Base-by-base conservation (phyloP, 1,139 yeast genomes). In the Candida tetrigidarum region DNA sequence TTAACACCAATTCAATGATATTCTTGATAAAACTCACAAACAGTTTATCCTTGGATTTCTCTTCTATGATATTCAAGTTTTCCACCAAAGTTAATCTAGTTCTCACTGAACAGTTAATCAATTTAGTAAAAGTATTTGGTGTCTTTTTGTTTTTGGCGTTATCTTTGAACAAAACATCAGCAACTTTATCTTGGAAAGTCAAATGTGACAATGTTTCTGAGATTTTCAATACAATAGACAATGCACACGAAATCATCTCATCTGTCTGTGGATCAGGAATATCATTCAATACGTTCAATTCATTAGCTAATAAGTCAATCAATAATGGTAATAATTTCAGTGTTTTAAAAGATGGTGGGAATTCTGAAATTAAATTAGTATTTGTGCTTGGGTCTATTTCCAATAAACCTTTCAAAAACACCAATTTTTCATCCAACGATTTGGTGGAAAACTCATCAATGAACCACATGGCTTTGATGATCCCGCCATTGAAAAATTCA, bases 401-500 rank as follows among this genome's bases (percentile, higher is more conserved):
- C 11, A 79, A 67, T 43, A 92, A 69, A 0, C 92, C 92, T 46
- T 77, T 74, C 56, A 92, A 71, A 60, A 90, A 91, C 0, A 83
- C 73, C 30, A 79, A 64, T 56, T 86, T 86, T 48, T 92, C 97
- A 11, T 79, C 78, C 2, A 74, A 68, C 2, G 84, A 67, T 53
- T 88, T 86, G 1, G 96, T 89, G 7, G 92, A 81, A 51, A 89
- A 84, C 49, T 89, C 96, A 60, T 92, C 98, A 41, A 93, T 65
- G 57, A 87, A 86, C 64, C 86, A 81, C 73, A 93, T 77, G 3
- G 96, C 86, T 58, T 88, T 86, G 44, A 93, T 83, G 43, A 92
- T 69, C 44, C 93, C 88, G 50, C 92, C 95, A 63, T 89, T 87
- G 62, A 87, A 88, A 51, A 69, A 78, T 34, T 76, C 81, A 16